A percentile compares a stretch with the other conserved stretches of the same genome.
phyloP scores from a whole-genome alignment of 441 rosid species.

The Syzygium syzygioides region DNA sequence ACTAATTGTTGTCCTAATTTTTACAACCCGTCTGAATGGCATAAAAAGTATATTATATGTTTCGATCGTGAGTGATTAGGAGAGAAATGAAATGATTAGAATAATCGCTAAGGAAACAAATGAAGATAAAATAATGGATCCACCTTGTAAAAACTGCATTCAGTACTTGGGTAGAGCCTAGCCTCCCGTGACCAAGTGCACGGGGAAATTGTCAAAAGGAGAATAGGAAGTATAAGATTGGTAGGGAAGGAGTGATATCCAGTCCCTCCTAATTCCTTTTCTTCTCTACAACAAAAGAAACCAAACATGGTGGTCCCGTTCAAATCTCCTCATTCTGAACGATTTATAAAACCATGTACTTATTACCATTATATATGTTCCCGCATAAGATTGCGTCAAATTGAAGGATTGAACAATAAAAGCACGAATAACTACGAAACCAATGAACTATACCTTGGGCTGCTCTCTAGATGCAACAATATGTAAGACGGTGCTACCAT shows the following conservation, averaged over 20 bases:
- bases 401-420: neutral
- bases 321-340: neutral
- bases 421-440: neutral
- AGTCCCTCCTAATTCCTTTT: neutral
- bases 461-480: rapidly evolving
- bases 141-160: neutral
- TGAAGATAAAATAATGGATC: neutral
- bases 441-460: neutral
- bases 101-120: too few relatives aligned
- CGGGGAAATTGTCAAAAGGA: neutral
- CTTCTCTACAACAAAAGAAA: neutral
- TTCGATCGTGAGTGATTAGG: too few relatives aligned
- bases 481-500: neutral
- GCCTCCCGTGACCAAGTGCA: neutral
- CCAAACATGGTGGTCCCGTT: neutral
- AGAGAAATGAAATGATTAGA: too few relatives aligned
- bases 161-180: neutral
- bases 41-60: too few relatives aligned
- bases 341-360: neutral
- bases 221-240: neutral
- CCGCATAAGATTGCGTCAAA: too few relatives aligned
- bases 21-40: neutral
- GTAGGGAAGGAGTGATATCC: neutral
- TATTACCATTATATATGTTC: neutral
- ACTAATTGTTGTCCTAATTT: neutral